A percentile compares a stretch with the other conserved stretches of the same genome.
Conservation (phyloP, 805 yeast species). For the Schwanniomyces sp. region DNA sequence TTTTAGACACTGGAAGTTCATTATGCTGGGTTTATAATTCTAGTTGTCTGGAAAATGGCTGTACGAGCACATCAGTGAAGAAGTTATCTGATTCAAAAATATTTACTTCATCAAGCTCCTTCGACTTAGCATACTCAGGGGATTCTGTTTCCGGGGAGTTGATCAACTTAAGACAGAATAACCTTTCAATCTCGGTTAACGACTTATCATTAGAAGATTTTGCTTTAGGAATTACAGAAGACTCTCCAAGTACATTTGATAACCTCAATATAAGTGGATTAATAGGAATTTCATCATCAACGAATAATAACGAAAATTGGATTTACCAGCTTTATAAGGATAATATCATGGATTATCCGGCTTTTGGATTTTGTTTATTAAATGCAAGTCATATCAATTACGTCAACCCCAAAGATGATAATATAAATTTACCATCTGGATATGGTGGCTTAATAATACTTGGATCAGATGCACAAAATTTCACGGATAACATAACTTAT, state of each 20-base stretch:
- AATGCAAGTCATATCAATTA: slow-evolving; percentile 13
- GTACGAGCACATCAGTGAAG: slow-evolving; percentile 28
- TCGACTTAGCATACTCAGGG: slow-evolving; percentile 52
- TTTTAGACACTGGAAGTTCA: slow-evolving; percentile 67
- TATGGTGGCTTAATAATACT: slow-evolving; percentile 27
- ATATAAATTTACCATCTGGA: slow-evolving; percentile 28
- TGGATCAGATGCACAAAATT: slow-evolving; percentile 19
- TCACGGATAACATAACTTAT: slow-evolving; percentile 15
- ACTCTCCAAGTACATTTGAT: slow-evolving; percentile 54
- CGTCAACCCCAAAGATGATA: slow-evolving; percentile 17
- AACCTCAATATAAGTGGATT: slow-evolving; percentile 59
- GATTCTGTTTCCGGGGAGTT: slow-evolving; percentile 54
- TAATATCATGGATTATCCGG: slow-evolving; percentile 30
- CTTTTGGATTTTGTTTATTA: slow-evolving; percentile 35
- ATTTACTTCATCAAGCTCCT: slow-evolving; percentile 26
- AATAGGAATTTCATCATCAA: slow-evolving; percentile 54
- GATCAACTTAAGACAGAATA: slow-evolving; percentile 31
- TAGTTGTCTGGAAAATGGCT: slow-evolving; percentile 45
- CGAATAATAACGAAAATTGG: slow-evolving; percentile 31
- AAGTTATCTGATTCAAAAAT: slow-evolving; percentile 19
- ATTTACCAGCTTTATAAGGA: slow-evolving; percentile 37
- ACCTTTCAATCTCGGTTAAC: slow-evolving; percentile 29
- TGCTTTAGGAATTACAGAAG: slow-evolving; percentile 52
- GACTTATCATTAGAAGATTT: slow-evolving; percentile 38
- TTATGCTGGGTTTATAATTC: slow-evolving; percentile 62